phyloP scores from a whole-genome alignment of 2,329 filamentous ascomycete species.

The Colletotrichum paranaense region DNA sequence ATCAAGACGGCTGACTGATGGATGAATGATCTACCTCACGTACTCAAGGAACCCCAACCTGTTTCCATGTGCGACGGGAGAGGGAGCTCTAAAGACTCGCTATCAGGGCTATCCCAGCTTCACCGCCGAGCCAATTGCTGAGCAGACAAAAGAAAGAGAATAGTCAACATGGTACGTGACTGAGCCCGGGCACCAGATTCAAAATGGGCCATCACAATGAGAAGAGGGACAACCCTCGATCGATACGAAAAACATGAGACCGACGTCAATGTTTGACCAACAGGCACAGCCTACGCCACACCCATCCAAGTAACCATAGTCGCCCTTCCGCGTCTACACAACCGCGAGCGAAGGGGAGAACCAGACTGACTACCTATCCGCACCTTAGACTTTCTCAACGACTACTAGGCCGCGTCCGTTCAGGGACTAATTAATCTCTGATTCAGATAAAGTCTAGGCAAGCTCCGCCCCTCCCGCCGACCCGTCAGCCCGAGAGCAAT shows the following conservation, averaged over 20 bases:
- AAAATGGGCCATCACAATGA: background rate
- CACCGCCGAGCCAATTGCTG: slow-evolving; percentile 11
- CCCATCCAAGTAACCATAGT: background rate
- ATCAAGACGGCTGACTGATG: background rate
- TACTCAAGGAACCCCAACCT: background rate
- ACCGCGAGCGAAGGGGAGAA: background rate
- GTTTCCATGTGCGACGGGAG: background rate
- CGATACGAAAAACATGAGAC: slow-evolving; percentile 3
- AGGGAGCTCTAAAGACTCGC: background rate
- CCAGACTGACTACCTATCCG: background rate
- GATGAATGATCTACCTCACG: background rate
- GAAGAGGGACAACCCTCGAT: background rate
- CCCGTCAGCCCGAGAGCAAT: background rate
- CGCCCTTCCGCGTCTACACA: background rate
- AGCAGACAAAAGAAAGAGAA: background rate
- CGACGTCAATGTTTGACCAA: background rate
- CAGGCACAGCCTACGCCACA: background rate
- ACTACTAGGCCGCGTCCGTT: background rate
- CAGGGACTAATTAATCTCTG: background rate
- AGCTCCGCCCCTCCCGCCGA: background rate
- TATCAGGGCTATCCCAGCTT: background rate
- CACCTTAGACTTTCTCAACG: background rate
- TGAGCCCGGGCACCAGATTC: background rate
- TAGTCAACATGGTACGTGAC: background rate
- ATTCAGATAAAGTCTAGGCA: background rate